phyloP scores from a whole-genome alignment of 2,329 filamentous ascomycete species.

The Grosmannia clavigera region DNA sequence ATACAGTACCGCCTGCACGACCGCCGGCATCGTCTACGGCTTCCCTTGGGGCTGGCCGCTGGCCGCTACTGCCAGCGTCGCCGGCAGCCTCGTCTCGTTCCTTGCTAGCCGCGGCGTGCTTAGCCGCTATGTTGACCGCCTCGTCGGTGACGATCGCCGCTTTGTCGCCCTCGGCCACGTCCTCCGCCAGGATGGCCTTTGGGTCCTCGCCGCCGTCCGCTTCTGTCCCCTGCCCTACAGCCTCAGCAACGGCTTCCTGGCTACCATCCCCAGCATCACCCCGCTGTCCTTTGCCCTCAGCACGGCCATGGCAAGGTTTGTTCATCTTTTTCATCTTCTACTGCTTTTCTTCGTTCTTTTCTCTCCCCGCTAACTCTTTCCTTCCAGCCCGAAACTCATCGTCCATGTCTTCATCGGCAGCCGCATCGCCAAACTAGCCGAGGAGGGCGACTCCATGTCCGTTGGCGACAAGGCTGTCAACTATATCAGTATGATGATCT shows the following conservation, averaged over 20 bases:
- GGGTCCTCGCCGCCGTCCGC: constrained; percentile 81
- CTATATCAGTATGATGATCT: constrained; percentile 67
- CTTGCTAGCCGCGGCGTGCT: constrained; percentile 68
- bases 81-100: constrained; percentile 70
- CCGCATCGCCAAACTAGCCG: constrained; percentile 70
- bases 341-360: not conserved
- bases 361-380: not conserved
- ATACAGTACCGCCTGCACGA: constrained; percentile 59
- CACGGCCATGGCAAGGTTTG: constrained; percentile 59
- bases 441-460: constrained; percentile 74
- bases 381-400: constrained; percentile 62
- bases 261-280: constrained; percentile 80
- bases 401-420: constrained; percentile 88
- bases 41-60: constrained; percentile 65
- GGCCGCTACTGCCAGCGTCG: constrained; percentile 63
- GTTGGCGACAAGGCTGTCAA: constrained; percentile 66
- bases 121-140: constrained; percentile 61
- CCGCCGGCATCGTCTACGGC: constrained; percentile 43
- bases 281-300: constrained; percentile 66
- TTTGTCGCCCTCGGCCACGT: constrained; percentile 84
- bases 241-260: constrained; percentile 84
- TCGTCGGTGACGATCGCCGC: constrained; percentile 71
- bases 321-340: constrained; percentile 6
- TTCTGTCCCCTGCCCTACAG: constrained; percentile 89
- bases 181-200: constrained; percentile 78